phyloP scores from a whole-genome alignment of 2,329 filamentous ascomycete genomes.

The Lecanicillium sp. region DNA sequence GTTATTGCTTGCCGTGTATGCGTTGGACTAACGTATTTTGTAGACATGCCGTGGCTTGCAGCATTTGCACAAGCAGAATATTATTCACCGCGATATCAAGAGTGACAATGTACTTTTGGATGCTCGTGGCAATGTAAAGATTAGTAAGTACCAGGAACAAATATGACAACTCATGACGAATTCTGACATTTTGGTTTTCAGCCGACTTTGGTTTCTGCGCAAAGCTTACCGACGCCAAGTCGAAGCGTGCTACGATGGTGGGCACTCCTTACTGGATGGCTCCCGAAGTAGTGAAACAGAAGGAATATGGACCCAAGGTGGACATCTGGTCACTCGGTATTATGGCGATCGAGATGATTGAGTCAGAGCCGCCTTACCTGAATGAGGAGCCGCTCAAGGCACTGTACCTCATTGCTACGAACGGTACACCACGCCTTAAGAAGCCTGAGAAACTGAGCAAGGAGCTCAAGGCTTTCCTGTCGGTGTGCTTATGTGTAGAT shows the following conservation, averaged over 20 bases:
- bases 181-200: conserved; percentile 24
- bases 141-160: conserved; percentile 69
- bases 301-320: conserved; percentile 96
- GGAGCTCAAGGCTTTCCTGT: conserved; percentile 94
- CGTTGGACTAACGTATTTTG: conserved; percentile 13
- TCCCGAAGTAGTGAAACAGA: conserved; percentile 97
- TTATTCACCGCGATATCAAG: conserved; percentile 99
- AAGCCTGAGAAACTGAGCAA: conserved; percentile 97
- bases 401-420: conserved; percentile 93
- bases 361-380: conserved; percentile 93
- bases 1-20: conserved; percentile 2
- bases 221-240: conserved; percentile 94
- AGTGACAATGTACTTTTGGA: conserved; percentile 96
- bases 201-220: conserved; percentile 99
- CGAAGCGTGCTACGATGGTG: conserved; percentile 97
- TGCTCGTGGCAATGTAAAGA: conserved; percentile 92
- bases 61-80: conserved; percentile 90
- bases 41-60: conserved; percentile 93
- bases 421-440: conserved; percentile 93
- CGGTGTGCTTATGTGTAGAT: conserved; percentile 92
- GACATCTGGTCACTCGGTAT: conserved; percentile 99
- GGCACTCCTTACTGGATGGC: conserved; percentile 99
- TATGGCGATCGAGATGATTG: conserved; percentile 99
- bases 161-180: not conserved
- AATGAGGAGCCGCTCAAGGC: conserved; percentile 98